Evolutionary conservation across 1,139 yeast species (phyloP).

Genomic region (Candida labiduridarum): DNA sequence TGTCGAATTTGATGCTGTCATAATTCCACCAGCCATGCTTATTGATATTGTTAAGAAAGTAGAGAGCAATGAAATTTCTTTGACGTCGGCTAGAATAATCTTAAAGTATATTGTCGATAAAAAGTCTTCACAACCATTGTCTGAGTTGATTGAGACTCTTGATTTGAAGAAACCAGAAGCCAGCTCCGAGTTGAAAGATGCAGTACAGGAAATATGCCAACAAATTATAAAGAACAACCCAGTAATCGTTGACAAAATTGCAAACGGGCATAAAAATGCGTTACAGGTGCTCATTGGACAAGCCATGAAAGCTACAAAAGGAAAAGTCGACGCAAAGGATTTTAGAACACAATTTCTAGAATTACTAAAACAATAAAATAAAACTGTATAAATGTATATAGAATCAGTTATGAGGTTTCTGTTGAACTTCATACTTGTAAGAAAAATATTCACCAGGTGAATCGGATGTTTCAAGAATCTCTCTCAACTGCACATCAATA

Average conservation of each 20-base stretch:
- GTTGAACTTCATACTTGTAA: conserved; percentile 8
- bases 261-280: conserved; percentile 62
- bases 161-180: conserved; percentile 50
- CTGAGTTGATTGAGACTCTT: conserved; percentile 53
- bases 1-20: conserved; percentile 34
- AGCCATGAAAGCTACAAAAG: conserved; percentile 79
- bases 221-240: conserved; percentile 54
- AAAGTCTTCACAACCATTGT: conserved; percentile 35
- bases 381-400: neutral
- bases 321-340: conserved; percentile 57
- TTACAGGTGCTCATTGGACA: conserved; percentile 79
- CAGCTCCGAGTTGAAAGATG: conserved; percentile 38
- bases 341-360: conserved; percentile 47
- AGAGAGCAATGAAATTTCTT: conserved; percentile 24
- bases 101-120: conserved; percentile 59
- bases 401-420: conserved; percentile 2
- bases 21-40: conserved; percentile 32
- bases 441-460: conserved; percentile 4
- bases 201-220: conserved; percentile 54
- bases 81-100: conserved; percentile 67
- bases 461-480: conserved; percentile 3
- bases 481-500: conserved; percentile 3
- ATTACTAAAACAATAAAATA: conserved; percentile 17
- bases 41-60: conserved; percentile 30
- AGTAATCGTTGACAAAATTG: conserved; percentile 58